Base-by-base conservation (phyloP, 2,329 filamentous ascomycete genomes). In the Monilinia vaccinii-corymbosi region DNA sequence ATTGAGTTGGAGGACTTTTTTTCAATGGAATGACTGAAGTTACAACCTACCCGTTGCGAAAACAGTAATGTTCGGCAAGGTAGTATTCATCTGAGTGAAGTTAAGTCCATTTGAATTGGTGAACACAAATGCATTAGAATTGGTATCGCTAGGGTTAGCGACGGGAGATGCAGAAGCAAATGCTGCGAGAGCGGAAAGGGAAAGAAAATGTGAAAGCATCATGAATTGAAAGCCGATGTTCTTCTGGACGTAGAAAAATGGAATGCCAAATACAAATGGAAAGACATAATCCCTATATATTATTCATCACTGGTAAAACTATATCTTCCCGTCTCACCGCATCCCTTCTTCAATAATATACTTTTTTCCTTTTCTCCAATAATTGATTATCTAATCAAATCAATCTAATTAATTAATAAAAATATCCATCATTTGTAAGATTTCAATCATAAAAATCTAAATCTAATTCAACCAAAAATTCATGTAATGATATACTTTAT, bases 21-120 rank as follows among this genome's bases (percentile, higher is more conserved):
- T 25, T n/a, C 1, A 0, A 40, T 31, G 1, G 18, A 18, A 23
- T 21, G 14, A 1, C 13, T 2, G 3, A 6, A 9, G 4, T 0
- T 4, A 13, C 23, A 13, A 31, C 42, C 25, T 62, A 68, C 66
- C 66, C 18, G 65, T 67, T 64, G 66, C 66, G 51, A 68, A 68
- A 18, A 68, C 65, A 3, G 66, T 68, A 4, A 68, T 62, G 25
- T 68, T 68, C 8, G 66, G 63, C 23, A 68, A 53, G 11, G 61
- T 59, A 9, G 59, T 31, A 48, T 68, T 66, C 65, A 68, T 66
- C 32, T 68, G 66, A 4, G 66, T 68, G 53, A 68, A 68, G 25
- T 68, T 68, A 3, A 68, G 62, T 16, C 66, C 66, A 62, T 68
- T 66, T 18, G 62, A 62, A 44, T 68, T 68, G 32, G 62, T 65